phyloP scores from a whole-genome alignment of 208 protist genomes.

The Trypanosoma rangeli region DNA sequence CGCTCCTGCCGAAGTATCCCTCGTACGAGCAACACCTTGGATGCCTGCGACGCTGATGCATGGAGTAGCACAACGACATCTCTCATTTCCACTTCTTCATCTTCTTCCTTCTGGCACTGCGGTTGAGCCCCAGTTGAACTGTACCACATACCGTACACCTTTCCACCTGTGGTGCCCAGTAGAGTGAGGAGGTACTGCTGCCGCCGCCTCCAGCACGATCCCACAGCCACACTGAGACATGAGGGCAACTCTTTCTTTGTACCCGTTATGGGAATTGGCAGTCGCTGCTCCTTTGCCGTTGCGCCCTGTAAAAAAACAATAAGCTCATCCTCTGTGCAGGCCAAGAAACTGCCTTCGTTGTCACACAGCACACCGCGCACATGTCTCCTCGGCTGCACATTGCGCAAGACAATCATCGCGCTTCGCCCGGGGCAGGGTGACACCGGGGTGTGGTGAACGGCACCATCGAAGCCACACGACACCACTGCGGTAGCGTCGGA shows the following conservation, averaged over 20 bases:
- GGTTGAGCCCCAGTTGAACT: background rate
- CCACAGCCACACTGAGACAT: background rate
- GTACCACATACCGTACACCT: constrained; percentile 20
- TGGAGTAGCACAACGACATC: background rate
- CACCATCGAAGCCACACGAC: constrained; percentile 61
- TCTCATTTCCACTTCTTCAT: background rate
- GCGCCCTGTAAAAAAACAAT: constrained; percentile 4
- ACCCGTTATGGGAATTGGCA: background rate
- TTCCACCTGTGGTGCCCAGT: constrained; percentile 20
- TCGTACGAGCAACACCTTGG: constrained; percentile 21
- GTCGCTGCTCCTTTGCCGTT: background rate
- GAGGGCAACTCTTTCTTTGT: constrained; percentile 17
- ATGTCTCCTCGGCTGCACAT: background rate
- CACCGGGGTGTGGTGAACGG: constrained; percentile 30
- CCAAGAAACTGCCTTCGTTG: constrained; percentile 12
- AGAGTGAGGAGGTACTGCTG: constrained; percentile 4
- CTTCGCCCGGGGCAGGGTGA: background rate
- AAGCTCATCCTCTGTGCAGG: constrained; percentile 26
- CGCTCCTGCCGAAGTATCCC: constrained; percentile 5
- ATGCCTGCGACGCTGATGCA: constrained; percentile 5
- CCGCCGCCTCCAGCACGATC: no score
- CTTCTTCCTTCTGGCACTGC: background rate
- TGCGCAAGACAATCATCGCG: background rate
- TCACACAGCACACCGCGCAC: constrained; percentile 26
- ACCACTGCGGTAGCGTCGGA: constrained; percentile 19